Base-by-base conservation (phyloP, 306 rosid species). In the Adenanthera pavonina region DNA sequence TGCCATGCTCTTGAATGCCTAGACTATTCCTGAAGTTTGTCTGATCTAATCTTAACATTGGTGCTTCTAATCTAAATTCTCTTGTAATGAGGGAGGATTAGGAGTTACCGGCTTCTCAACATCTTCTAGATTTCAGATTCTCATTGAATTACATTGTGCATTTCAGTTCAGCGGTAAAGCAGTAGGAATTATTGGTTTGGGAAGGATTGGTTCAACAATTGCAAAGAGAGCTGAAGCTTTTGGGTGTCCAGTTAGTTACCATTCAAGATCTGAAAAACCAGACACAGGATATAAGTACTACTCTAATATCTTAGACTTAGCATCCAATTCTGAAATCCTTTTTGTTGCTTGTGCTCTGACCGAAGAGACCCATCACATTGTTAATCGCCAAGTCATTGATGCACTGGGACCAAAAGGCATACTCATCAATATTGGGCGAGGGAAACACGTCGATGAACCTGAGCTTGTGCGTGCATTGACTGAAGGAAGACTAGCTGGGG, bases 111-210 rank as follows among this genome's bases (percentile, higher is more conserved):
- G 73, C 73, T 43, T 10, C 20, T 67, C 72, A 69, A 69, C 40
- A 44, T 44, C 11, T 10, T 46, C n/a, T 10, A 69, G 3, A 8
- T 62, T 33, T 12, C 7, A 44, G 47, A 57, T 78, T 72, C 66
- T 65, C 57, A 59, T 40, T 72, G 49, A 10, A 38, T 83, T 74
- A 6, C 48, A 36, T 80, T 15, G 68, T 71, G n/a, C 75, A 49
- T 80, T 86, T 74, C 92, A 93, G 97, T 90, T 91, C 78, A 88
- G 88, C 56, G 90, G 92, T 4, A 91, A 86, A 84, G 64, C 89
- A 2, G 84, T 93, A 51, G 97, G 96, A 76, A 90, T 93, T 75
- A 65, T 91, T 78, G 94, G 97, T 15, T 64, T 93, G 82, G 97
- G 97, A 48, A 90, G 96, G 75, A 93, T 90, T 53, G 97, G 97